Evolutionary conservation across 2,329 filamentous ascomycete genomes (phyloP).

Genomic region (Colletotrichum sp.): DNA sequence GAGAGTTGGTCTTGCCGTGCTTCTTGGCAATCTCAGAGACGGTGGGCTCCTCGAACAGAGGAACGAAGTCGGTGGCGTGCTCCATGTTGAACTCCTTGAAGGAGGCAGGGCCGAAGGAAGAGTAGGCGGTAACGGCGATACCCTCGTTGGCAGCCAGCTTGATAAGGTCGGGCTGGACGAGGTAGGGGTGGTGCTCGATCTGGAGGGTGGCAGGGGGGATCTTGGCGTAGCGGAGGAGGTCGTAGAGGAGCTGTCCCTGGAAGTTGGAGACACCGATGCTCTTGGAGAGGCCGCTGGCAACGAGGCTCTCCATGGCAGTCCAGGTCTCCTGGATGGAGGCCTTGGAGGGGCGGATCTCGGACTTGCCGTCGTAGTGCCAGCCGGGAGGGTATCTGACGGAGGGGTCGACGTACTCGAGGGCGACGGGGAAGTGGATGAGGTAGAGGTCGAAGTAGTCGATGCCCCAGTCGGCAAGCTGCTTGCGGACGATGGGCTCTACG

Average conservation of each 20-base stretch:
- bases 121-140: conserved; percentile 82
- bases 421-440: conserved; percentile 88
- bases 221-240: conserved; percentile 78
- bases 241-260: conserved; percentile 77
- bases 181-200: conserved; percentile 90
- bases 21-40: conserved; percentile 72
- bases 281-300: conserved; percentile 69
- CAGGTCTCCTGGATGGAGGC: conserved; percentile 83
- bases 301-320: conserved; percentile 78
- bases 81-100: conserved; percentile 81
- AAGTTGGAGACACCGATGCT: conserved; percentile 87
- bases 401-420: conserved; percentile 85
- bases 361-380: conserved; percentile 71
- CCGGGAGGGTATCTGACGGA: conserved; percentile 79
- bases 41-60: conserved; percentile 73
- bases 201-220: conserved; percentile 79
- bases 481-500: conserved; percentile 76
- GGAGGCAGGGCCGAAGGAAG: conserved; percentile 78
- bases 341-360: conserved; percentile 67
- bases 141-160: conserved; percentile 72
- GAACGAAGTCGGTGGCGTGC: conserved; percentile 66
- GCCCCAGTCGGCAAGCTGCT: conserved; percentile 82
- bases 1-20: conserved; percentile 75
- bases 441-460: conserved; percentile 91
- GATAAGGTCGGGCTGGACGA: conserved; percentile 76